Base-by-base conservation (phyloP, 805 yeast species). In the Zygotorulaspora florentina region DNA sequence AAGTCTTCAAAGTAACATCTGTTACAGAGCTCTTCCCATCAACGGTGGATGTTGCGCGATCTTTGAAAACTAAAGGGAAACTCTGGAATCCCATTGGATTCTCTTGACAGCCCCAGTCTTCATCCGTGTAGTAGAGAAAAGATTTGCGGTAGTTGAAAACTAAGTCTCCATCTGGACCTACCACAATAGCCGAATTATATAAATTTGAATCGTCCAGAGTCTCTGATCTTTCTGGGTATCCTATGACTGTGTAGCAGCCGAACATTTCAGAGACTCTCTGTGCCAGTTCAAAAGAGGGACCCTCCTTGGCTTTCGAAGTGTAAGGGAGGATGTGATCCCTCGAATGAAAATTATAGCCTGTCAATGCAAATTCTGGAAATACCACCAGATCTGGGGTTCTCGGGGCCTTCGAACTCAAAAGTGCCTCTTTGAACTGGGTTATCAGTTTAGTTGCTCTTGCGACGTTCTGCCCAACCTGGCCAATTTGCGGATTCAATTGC, bases 281-380 rank as follows among this genome's bases (percentile, higher is more conserved):
- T 0, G 89, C 96, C 67, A 88, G 75, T 8, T 68, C 61, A 17
- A 74, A 70, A 1, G 84, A 68, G 2, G 72, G 73, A 0, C 85
- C 82, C 0, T 66, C 64, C 1, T 62, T 55, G 0, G 69, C 67
- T 0, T 51, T 33, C 0, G 65, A 51, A 50, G 85, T 90, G 54
- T 64, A 82, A 2, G 91, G 90, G 40, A 56, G 62, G 16, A 83
- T 80, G 31, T 73, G 77, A 0, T 56, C 60, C 35, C 61, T 64
- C 20, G 68, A 62, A 25, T 64, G 59, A 65, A 83, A 90, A 57
- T 83, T 84, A 62, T 89, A 89, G 0, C 96, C 96, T 0, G 95
- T 85, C 10, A 90, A 66, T 0, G 95, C 88, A 40, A 89, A 66
- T 57, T 89, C 97, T 0, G 97, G 96, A 6, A 90, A 72, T 1